Percentiles rank a stretch among this genome's conserved stretches.
Conservation (phyloP, 257 asterid genomes). For the Jasminum sambac region DNA sequence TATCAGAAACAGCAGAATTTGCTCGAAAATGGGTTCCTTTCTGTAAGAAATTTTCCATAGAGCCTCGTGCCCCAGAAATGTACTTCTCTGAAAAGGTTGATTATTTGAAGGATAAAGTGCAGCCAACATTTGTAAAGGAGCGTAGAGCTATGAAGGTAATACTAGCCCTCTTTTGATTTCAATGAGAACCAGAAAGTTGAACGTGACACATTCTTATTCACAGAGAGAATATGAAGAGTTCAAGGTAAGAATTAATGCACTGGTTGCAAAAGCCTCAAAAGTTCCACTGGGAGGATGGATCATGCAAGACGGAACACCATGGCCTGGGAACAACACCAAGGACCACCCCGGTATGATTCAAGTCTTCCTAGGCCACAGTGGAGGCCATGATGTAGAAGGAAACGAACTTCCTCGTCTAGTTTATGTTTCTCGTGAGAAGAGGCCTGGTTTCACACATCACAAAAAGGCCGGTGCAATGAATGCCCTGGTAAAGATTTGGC, state of each 20-base stretch:
- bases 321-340: constrained; percentile 98
- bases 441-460: constrained; percentile 97
- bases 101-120: constrained; percentile 90
- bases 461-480: constrained; percentile 99
- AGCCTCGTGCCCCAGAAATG: constrained; percentile 97
- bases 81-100: constrained; percentile 91
- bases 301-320: constrained; percentile 98
- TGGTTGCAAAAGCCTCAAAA: constrained; percentile 91
- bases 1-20: constrained; percentile 95
- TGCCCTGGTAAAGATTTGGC: constrained; percentile 64
- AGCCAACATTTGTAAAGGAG: constrained; percentile 94
- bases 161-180: constrained; percentile 10
- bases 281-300: constrained; percentile 97
- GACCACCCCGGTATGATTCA: constrained; percentile 99
- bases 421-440: constrained; percentile 97
- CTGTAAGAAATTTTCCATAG: constrained; percentile 81
- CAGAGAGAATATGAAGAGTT: constrained; percentile 99
- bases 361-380: constrained; percentile 94
- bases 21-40: constrained; percentile 94
- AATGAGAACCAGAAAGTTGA: not conserved
- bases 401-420: constrained; percentile 95
- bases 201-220: constrained; percentile 9
- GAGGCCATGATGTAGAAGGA: constrained; percentile 89
- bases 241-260: constrained; percentile 81
- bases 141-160: constrained; percentile 95